phyloP scores from a whole-genome alignment of 2,329 filamentous ascomycete species.

The Beauveria sp. region DNA sequence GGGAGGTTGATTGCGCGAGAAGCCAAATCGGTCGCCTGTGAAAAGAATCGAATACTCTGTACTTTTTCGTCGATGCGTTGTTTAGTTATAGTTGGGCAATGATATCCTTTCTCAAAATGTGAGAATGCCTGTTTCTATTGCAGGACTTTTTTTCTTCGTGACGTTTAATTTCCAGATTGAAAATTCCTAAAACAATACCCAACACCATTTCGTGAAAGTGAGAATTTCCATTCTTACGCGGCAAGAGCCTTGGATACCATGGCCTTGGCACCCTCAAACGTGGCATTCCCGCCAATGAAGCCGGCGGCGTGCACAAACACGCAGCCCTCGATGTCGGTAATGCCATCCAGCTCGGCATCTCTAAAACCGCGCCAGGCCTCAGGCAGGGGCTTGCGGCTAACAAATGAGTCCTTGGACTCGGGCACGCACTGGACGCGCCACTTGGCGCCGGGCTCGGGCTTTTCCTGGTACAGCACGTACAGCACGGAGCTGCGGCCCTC shows the following conservation, averaged over 20 bases:
- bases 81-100: background rate
- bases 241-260: constrained; percentile 75
- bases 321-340: constrained; percentile 62
- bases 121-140: background rate
- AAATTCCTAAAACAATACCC: background rate
- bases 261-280: constrained; percentile 74
- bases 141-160: background rate
- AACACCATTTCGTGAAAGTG: background rate
- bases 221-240: constrained; percentile 17
- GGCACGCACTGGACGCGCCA: constrained; percentile 96
- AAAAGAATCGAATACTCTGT: background rate
- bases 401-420: constrained; percentile 74
- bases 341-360: constrained; percentile 73
- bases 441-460: constrained; percentile 63
- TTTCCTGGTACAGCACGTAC: constrained; percentile 91
- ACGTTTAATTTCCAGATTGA: background rate
- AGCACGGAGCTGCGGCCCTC: constrained; percentile 52
- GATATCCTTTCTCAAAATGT: background rate
- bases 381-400: constrained; percentile 84
- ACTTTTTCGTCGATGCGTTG: background rate
- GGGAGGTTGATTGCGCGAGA: background rate
- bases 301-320: constrained; percentile 92
- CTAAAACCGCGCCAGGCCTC: constrained; percentile 88
- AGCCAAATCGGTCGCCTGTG: background rate
- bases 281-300: constrained; percentile 94